These are phyloP conservation scores for Sphaerulina vaccinii DNA, from an alignment of 2,329 filamentous ascomycete genomes.

Conservation along the genomic window DNA sequence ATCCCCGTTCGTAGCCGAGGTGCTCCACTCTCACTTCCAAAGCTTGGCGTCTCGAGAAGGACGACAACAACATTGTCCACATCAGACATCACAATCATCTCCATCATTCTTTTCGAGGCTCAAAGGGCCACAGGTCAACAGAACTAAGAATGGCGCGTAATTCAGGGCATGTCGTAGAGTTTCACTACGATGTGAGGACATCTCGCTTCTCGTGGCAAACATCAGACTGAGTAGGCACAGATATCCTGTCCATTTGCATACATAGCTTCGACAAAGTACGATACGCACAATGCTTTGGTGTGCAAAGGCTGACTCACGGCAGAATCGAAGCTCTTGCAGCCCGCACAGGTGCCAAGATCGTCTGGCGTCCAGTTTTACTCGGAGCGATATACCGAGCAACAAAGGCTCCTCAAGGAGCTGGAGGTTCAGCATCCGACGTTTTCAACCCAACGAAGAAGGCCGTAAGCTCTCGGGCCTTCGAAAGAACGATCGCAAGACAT, in stretches of 20 bases:
- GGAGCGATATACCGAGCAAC: conserved; percentile 30
- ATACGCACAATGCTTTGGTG: neutral
- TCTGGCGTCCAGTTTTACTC: conserved; percentile 27
- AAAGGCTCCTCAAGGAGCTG: conserved; percentile 27
- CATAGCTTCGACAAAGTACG: conserved; percentile 27
- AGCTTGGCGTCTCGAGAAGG: neutral
- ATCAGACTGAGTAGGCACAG: conserved; percentile 5
- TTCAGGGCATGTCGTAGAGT: conserved; percentile 19
- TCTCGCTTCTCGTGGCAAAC: neutral
- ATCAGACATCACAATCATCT: neutral
- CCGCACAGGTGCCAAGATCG: conserved; percentile 20
- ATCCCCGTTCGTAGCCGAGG: conserved; percentile 10
- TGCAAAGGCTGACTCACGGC: neutral
- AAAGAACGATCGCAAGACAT: conserved; percentile 19
- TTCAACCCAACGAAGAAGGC: conserved; percentile 30
- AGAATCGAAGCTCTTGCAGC: conserved; percentile 25
- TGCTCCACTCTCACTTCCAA: neutral
- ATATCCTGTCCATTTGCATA: conserved; percentile 29
- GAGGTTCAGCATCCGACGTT: conserved; percentile 27
- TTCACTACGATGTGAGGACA: conserved; percentile 27
- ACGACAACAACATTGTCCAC: neutral
- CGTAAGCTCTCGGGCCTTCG: conserved; percentile 23
- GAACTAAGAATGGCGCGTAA: neutral
- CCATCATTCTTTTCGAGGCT: neutral
- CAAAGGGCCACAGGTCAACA: neutral